Conservation (phyloP, 495 filamentous ascomycete species). For the Clohesyomyces aquaticus region DNA sequence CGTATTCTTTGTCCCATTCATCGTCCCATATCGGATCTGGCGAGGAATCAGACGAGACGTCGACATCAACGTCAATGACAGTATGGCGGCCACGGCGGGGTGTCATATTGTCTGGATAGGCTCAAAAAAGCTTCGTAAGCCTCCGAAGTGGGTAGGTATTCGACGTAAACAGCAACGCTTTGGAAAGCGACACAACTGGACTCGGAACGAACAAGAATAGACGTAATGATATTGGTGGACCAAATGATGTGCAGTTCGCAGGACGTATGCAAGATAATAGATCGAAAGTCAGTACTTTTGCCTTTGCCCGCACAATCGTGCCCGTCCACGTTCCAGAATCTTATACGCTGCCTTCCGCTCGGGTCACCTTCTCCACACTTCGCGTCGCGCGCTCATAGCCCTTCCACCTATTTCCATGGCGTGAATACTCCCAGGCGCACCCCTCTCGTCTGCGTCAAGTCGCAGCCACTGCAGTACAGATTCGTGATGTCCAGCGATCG, state of each 20-base stretch:
- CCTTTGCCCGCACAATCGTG: not conserved
- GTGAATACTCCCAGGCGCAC: no score
- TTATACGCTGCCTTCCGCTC: not conserved
- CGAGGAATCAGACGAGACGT: not conserved
- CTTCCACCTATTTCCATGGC: not conserved
- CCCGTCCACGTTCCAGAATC: not conserved
- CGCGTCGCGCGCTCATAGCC: not conserved
- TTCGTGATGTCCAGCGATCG: not conserved
- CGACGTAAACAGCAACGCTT: no score
- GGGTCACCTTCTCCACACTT: not conserved
- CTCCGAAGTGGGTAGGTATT: not conserved
- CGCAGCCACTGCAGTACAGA: not conserved
- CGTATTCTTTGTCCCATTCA: no score
- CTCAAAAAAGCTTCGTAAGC: not conserved
- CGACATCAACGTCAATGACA: not conserved
- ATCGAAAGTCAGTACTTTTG: not conserved
- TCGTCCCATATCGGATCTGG: no score
- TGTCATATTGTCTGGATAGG: not conserved
- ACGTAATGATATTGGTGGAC: not conserved
- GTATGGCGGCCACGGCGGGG: no score
- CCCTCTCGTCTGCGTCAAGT: no score
- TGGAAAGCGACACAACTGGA: not conserved
- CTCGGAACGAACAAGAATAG: not conserved
- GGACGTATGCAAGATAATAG: not conserved
- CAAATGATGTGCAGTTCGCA: not conserved